Base-by-base conservation (phyloP, 2,329 filamentous ascomycete genomes). In the Aspergillus sp. region DNA sequence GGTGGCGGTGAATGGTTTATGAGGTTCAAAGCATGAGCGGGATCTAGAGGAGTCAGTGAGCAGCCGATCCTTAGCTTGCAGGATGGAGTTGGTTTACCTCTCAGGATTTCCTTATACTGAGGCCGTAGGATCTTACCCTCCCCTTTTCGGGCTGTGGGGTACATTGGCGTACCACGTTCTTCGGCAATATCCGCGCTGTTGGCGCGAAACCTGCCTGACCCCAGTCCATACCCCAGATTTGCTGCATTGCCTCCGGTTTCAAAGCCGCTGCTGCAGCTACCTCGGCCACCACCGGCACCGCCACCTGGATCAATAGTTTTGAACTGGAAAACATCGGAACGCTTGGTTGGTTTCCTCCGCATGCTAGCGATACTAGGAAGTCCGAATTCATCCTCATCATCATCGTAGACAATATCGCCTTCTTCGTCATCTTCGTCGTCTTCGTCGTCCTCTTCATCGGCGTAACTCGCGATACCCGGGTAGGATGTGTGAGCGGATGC, bases 121-220 rank as follows among this genome's bases (percentile, higher is more conserved):
- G 93, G 93, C 53, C 93, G 83, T 19, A 98, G 74, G 50, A 97
- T 97, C 75, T 98, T 98, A 23, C 89, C 91, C 65, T 96, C 90
- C 53, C 80, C 84, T 69, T 90, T 94, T 69, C 90, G 91, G 2
- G 90, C 83, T 60, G 88, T 85, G 23, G 91, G 91, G 62, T 97
- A 97, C 52, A 82, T 83, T 12, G 88, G 82, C 35, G 85, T 76
- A 20, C 88, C 88, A 52, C 91, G 81, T 70, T 96, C 90, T 61
- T 95, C 87, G 15, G 90, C 90, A 65, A 97, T 96, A 67, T 97
- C 91, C 53, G 88, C 88, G 69, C 90, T 96, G 69, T 95, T 85
- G 22, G 88, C 86, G 50, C 86, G 83, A 46, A 81, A 77, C 54
- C 85, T 74, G n/a, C 67, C 76, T n/a, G 64, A 45, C 64, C 67